A percentile compares a stretch with the other conserved stretches of the same genome.
These are phyloP conservation scores for Alternaria hordeiaustralica DNA, from an alignment of 2,329 filamentous ascomycete genomes.

Conservation along the genomic window DNA sequence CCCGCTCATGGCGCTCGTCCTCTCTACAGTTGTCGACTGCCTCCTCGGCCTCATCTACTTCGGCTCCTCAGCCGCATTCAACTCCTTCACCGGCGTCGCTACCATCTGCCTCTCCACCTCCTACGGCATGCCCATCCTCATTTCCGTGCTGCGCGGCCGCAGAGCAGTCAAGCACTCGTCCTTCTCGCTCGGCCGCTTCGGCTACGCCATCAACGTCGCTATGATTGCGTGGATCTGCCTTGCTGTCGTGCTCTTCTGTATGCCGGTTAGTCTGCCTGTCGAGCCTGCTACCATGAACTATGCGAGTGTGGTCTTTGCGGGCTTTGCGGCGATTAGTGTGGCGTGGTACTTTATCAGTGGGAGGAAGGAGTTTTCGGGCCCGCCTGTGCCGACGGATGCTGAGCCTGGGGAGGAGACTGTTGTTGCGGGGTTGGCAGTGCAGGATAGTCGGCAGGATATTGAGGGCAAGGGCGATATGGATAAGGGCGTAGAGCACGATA, in stretches of 20 bases:
- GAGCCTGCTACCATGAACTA: slow-evolving; percentile 54
- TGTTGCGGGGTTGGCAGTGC: slow-evolving; percentile 40
- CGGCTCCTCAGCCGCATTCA: slow-evolving; percentile 77
- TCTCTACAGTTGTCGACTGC: slow-evolving; percentile 73
- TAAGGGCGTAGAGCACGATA: slow-evolving; percentile 12
- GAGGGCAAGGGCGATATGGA: slow-evolving; percentile 31
- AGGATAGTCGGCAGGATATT: slow-evolving; percentile 37
- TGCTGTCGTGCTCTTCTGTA: slow-evolving; percentile 75
- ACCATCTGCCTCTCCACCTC: slow-evolving; percentile 79
- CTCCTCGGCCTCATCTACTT: slow-evolving; percentile 81
- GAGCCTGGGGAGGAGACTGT: slow-evolving; percentile 42
- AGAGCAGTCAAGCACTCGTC: slow-evolving; percentile 68
- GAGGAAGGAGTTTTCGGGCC: slow-evolving; percentile 47
- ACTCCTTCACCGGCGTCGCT: slow-evolving; percentile 79
- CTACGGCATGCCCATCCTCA: slow-evolving; percentile 77
- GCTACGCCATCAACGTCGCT: slow-evolving; percentile 70
- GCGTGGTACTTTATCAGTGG: slow-evolving; percentile 49
- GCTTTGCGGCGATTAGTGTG: slow-evolving; percentile 46
- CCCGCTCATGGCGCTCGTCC: slow-evolving; percentile 71
- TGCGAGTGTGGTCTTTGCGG: slow-evolving; percentile 50
- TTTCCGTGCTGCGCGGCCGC: slow-evolving; percentile 72
- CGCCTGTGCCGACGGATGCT: slow-evolving; percentile 46
- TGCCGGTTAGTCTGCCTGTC: slow-evolving; percentile 62
- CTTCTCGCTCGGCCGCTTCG: slow-evolving; percentile 73
- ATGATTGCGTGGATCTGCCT: slow-evolving; percentile 75